phyloP scores from a whole-genome alignment of 2,329 filamentous ascomycete genomes.

The Pseudogymnoascus sp. region DNA sequence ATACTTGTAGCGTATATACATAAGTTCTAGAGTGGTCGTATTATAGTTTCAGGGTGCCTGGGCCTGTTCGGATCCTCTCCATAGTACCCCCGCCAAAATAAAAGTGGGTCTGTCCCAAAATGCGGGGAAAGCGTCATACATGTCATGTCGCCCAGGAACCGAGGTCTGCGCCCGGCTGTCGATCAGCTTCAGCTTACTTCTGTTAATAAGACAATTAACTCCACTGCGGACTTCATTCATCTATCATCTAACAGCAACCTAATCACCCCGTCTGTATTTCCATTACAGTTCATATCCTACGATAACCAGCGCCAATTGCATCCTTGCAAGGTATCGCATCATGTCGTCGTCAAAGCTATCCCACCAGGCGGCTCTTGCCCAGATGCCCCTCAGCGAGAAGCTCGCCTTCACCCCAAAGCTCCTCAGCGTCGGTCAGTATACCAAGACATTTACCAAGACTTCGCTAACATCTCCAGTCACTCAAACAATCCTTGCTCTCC shows the following conservation, averaged over 20 bases:
- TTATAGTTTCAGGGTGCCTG: neutral
- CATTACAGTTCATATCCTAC: neutral
- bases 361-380: neutral
- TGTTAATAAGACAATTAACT: neutral
- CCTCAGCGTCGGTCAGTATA: constrained; percentile 18
- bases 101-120: neutral
- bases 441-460: neutral
- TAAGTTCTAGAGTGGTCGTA: neutral
- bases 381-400: constrained; percentile 21
- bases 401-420: constrained; percentile 20
- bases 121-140: neutral
- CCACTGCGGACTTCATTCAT: neutral
- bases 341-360: constrained; percentile 2
- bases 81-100: neutral
- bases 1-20: neutral
- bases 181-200: too few relatives aligned
- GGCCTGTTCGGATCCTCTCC: neutral
- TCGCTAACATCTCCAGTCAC: neutral
- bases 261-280: neutral
- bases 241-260: neutral
- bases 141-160: neutral
- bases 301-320: neutral
- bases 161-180: neutral
- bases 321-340: neutral
- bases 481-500: neutral